phyloP scores from a whole-genome alignment of 225 moss, liverwort and hornwort species.

The Asterella californica region DNA sequence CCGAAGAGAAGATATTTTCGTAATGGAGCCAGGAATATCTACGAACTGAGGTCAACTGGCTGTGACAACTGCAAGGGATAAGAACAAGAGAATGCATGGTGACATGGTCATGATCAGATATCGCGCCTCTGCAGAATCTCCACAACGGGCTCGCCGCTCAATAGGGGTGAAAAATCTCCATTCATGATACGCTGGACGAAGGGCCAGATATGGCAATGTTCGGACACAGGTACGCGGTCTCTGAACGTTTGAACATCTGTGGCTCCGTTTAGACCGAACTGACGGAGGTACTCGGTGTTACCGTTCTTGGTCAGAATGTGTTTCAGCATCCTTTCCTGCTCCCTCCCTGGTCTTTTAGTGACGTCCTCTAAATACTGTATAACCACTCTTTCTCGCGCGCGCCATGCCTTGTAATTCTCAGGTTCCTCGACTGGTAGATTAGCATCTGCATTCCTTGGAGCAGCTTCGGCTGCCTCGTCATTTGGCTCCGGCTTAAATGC shows the following conservation, averaged over 20 bases:
- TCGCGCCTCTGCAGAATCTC: slow-evolving; percentile 46
- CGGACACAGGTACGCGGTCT: slow-evolving; percentile 51
- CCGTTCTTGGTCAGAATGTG: slow-evolving; percentile 50
- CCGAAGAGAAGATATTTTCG: no score
- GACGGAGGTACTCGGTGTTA: slow-evolving; percentile 52
- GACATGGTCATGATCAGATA: background rate
- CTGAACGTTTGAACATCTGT: slow-evolving; percentile 55
- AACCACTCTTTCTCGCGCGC: slow-evolving; percentile 20
- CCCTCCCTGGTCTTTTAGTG: slow-evolving; percentile 35
- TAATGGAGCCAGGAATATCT: no score
- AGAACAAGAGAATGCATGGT: no score
- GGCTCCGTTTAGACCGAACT: slow-evolving; percentile 43
- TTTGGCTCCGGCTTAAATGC: no score
- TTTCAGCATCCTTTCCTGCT: slow-evolving; percentile 49
- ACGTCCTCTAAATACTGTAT: slow-evolving; percentile 36
- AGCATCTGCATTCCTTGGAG: background rate
- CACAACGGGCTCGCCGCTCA: slow-evolving; percentile 42
- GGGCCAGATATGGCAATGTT: slow-evolving; percentile 33
- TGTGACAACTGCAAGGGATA: no score
- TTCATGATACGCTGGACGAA: slow-evolving; percentile 43
- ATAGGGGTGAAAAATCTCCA: slow-evolving; percentile 46
- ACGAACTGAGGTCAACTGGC: no score
- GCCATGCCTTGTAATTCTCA: slow-evolving; percentile 26
- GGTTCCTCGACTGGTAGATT: background rate
- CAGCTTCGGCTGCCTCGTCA: no score